Base-by-base conservation (phyloP, 345 rosid species). In the Arabis alpina region DNA sequence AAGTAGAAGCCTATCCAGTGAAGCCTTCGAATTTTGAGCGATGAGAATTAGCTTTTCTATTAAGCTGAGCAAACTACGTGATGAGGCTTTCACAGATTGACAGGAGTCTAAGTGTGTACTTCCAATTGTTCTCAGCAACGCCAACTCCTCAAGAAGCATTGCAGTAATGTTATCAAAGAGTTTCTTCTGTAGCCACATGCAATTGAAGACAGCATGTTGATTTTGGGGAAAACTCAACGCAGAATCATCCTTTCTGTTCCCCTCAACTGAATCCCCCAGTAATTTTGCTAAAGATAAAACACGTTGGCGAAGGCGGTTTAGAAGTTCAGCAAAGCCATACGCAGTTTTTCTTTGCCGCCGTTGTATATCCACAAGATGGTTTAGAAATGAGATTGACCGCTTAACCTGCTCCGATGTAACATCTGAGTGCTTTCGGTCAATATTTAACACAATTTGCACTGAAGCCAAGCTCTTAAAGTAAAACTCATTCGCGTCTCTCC, bases 161-260 rank as follows among this genome's bases (percentile, higher is more conserved):
- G 75, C 52, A 54, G 51, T 65, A 51, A 89, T 64, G 69, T 80
- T 77, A 84, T 93, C 98, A 78, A 88, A 85, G 28, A 91, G 76
- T 80, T 82, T 77, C 98, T 94, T 94, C 66, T 94, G 97, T 71
- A 61, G 85, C 95, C 96, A 87, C 83, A 91, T 45, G 76, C 90
- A 84, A 53, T 77, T 79, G 43, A 82, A 58, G 67, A 79, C 74
- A 39, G 85, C 72, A 71, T 62, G 68, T 60, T 89, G 91, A 74
- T 84, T 84, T 73, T 57, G 65, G 53, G 85, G 80, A 62, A 87
- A 82, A 61, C 77, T 74, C 72, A 77, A 83, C 39, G 69, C 77
- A 53, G 56, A 59, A 63, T 43, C 43, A 60, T 48, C 79, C 65
- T 53, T 57, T 12, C 34, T 14, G 44, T 73, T 83, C 64, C 1